Evolutionary conservation across 768 basidiomycete genomes (phyloP).

Genomic region (Nevesoporus exiguus): DNA sequence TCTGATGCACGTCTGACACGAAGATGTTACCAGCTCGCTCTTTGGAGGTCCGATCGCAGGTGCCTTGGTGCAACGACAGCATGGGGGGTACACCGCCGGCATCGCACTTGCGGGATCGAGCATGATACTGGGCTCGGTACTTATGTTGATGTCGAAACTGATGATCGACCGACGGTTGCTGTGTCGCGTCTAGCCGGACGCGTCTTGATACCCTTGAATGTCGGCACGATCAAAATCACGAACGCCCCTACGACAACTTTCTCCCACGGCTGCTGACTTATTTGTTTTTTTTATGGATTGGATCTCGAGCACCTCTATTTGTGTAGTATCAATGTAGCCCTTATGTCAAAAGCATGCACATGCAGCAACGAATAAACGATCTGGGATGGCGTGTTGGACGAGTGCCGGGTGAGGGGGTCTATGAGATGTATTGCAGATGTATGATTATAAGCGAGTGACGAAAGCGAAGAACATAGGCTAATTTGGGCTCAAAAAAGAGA

Average conservation of each 20-base stretch:
- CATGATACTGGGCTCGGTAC: conserved; percentile 54
- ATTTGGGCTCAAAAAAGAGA: conserved; percentile 1
- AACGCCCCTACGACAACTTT: neutral
- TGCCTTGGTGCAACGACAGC: conserved; percentile 43
- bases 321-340: conserved; percentile 29
- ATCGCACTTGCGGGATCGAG: conserved; percentile 59
- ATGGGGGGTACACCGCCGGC: conserved; percentile 48
- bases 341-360: conserved; percentile 17
- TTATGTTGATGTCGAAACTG: conserved; percentile 51
- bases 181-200: conserved; percentile 42
- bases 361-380: conserved; percentile 1
- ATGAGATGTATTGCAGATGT: conserved; percentile 29
- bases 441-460: conserved; percentile 24
- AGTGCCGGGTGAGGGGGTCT: conserved; percentile 2
- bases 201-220: neutral
- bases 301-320: conserved; percentile 15
- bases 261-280: neutral
- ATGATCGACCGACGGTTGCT: conserved; percentile 41
- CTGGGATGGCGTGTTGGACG: neutral
- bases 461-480: conserved; percentile 22
- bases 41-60: conserved; percentile 65
- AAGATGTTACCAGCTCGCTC: conserved; percentile 48
- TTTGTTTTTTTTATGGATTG: conserved; percentile 11
- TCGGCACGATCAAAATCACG: neutral
- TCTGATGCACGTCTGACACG: neutral